phyloP scores from a whole-genome alignment of 1,284 basidiomycete species.

The Neonothopanus nambi region DNA sequence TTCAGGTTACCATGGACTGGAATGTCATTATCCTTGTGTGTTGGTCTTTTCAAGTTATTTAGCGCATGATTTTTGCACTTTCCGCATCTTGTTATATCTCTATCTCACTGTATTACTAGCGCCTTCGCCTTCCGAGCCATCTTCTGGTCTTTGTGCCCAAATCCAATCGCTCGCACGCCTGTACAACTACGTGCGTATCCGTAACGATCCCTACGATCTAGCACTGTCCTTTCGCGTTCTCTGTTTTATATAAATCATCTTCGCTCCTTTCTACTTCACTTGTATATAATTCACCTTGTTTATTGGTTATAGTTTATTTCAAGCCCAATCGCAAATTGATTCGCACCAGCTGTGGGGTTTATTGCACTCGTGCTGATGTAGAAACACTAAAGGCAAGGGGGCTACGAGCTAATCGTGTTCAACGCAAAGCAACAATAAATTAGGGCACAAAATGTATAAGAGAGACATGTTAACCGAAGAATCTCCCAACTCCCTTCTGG shows the following conservation, averaged over 20 bases:
- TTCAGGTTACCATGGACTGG: slow-evolving; percentile 8
- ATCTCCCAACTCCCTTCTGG: slow-evolving; percentile 76
- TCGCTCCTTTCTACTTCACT: slow-evolving; percentile 3
- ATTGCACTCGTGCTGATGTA: too few species aligned
- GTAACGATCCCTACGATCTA: neutral
- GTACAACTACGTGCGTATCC: too few species aligned
- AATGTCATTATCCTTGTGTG: neutral
- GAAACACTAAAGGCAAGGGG: too few species aligned
- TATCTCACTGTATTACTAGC: slow-evolving; percentile 9
- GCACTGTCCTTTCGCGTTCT: slow-evolving; percentile 6
- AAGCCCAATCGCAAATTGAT: too few species aligned
- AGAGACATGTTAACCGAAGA: slow-evolving; percentile 49
- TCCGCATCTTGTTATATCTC: neutral
- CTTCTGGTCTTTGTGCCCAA: too few species aligned
- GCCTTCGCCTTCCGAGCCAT: neutral
- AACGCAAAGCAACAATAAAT: too few species aligned
- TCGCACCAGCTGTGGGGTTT: too few species aligned
- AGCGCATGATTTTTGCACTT: neutral
- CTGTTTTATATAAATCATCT: slow-evolving; percentile 6
- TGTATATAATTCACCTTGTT: neutral
- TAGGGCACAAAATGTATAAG: too few species aligned
- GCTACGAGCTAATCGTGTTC: too few species aligned
- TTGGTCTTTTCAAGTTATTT: neutral
- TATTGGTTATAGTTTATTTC: too few species aligned
- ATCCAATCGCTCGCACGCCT: too few species aligned